Conservation (phyloP, 805 yeast genomes). For the Cephaloascus albidus region DNA sequence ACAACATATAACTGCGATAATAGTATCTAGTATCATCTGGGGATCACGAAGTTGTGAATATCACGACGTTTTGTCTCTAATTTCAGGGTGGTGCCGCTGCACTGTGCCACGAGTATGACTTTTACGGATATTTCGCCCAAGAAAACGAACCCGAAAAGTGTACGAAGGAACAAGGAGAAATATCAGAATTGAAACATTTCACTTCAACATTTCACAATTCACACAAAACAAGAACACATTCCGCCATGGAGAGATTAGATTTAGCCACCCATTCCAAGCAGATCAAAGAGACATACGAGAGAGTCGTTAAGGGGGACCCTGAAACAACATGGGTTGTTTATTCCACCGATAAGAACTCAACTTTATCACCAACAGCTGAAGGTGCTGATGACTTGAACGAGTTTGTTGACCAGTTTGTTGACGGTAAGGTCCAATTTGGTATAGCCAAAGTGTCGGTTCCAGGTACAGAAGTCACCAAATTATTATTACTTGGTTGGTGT, state of each 20-base stretch:
- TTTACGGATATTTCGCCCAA: too few relatives aligned
- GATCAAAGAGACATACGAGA: constrained; percentile 67
- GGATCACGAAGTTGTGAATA: too few relatives aligned
- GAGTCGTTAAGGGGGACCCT: constrained; percentile 71
- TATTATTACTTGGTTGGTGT: constrained; percentile 88
- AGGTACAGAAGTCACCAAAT: constrained; percentile 83
- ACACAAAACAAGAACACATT: too few relatives aligned
- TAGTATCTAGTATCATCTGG: too few relatives aligned
- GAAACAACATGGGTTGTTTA: constrained; percentile 69
- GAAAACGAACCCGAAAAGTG: too few relatives aligned
- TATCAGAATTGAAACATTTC: too few relatives aligned
- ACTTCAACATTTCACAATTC: too few relatives aligned
- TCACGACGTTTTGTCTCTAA: too few relatives aligned
- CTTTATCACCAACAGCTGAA: constrained; percentile 33
- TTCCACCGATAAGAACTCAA: constrained; percentile 54
- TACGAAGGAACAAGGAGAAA: too few relatives aligned
- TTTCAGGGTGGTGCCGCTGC: too few relatives aligned
- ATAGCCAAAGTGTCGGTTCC: constrained; percentile 81
- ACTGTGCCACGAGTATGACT: too few relatives aligned
- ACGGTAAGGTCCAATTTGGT: constrained; percentile 85
- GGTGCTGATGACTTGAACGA: constrained; percentile 68
- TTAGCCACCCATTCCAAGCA: constrained; percentile 64
- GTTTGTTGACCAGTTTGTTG: constrained; percentile 74
- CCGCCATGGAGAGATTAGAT: constrained; percentile 55
- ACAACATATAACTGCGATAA: too few relatives aligned